Evolutionary conservation across 179 eudicot species (phyloP).

Genomic region (Spinacia oleracea): DNA sequence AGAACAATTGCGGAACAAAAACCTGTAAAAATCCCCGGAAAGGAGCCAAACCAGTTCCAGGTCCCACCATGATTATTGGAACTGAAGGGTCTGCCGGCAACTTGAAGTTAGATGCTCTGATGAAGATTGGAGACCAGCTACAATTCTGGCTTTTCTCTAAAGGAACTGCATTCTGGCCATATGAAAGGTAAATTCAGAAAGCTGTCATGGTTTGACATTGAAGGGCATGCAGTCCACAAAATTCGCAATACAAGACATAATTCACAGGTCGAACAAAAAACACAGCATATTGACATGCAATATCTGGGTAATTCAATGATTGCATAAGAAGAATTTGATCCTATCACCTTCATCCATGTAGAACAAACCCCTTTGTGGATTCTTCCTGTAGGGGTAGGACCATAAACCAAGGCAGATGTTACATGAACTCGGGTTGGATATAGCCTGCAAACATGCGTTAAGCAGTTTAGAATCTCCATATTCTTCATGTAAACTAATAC

Average conservation of each 20-base stretch:
- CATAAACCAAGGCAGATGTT: constrained; percentile 82
- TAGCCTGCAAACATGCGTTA: constrained; percentile 42
- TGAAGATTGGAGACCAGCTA: constrained; percentile 77
- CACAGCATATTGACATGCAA: not conserved
- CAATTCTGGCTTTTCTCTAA: constrained; percentile 56
- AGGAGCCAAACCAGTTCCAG: constrained; percentile 97
- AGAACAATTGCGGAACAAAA: not conserved
- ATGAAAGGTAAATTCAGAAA: not conserved
- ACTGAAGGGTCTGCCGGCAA: constrained; percentile 65
- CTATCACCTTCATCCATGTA: constrained; percentile 92
- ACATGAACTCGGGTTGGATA: constrained; percentile 74
- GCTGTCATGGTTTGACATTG: not conserved
- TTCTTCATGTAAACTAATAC: constrained; percentile 4
- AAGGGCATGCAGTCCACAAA: not conserved
- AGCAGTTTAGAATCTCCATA: not conserved
- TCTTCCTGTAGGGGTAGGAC: constrained; percentile 84
- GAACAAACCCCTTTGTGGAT: constrained; percentile 91
- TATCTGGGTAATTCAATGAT: not conserved
- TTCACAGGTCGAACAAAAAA: not conserved
- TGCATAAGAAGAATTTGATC: not conserved
- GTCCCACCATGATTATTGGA: constrained; percentile 92
- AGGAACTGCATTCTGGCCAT: constrained; percentile 69
- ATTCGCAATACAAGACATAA: not conserved
- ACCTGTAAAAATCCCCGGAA: constrained; percentile 96
- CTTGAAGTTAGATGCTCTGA: constrained; percentile 84